Percentiles rank a stretch among this genome's conserved stretches.
Conservation (phyloP, 495 filamentous ascomycete species). For the Aspergillus heteromorphus region DNA sequence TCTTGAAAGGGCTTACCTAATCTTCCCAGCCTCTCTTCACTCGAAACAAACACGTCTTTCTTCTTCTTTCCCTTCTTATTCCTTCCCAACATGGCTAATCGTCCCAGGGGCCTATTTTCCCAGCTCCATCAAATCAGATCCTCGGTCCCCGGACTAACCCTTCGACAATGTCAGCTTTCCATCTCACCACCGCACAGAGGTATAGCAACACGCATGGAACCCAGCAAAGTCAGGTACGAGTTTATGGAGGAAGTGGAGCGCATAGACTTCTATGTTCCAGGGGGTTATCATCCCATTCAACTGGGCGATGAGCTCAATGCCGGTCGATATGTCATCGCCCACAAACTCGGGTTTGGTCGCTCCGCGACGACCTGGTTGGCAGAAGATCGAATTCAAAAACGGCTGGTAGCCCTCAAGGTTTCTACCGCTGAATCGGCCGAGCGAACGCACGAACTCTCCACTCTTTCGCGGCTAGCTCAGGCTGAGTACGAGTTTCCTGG, state of each 20-base stretch:
- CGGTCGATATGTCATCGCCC: constrained; percentile 6
- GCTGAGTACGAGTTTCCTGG: neutral
- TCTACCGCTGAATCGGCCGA: constrained; percentile 12
- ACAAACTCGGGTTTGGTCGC: constrained; percentile 19
- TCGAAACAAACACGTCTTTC: too few relatives aligned
- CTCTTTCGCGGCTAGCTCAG: constrained; percentile 7
- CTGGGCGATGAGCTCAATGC: neutral
- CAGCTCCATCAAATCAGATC: too few relatives aligned
- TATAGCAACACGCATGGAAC: neutral
- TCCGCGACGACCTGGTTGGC: constrained; percentile 26
- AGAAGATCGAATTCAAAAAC: constrained; percentile 4
- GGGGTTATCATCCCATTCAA: neutral
- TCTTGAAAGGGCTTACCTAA: too few relatives aligned
- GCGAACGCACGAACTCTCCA: neutral
- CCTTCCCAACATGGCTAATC: too few relatives aligned
- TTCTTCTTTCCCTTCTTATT: too few relatives aligned
- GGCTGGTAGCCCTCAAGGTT: constrained; percentile 26
- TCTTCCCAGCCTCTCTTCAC: too few relatives aligned
- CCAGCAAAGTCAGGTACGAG: neutral
- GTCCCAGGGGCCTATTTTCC: too few relatives aligned
- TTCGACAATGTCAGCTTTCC: too few relatives aligned
- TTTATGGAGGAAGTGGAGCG: neutral
- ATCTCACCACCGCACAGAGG: too few relatives aligned
- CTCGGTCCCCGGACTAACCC: too few relatives aligned
- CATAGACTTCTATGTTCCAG: neutral